Evolutionary conservation across 2,329 filamentous ascomycete genomes (phyloP).

Genomic region (Gremmenia infestans): DNA sequence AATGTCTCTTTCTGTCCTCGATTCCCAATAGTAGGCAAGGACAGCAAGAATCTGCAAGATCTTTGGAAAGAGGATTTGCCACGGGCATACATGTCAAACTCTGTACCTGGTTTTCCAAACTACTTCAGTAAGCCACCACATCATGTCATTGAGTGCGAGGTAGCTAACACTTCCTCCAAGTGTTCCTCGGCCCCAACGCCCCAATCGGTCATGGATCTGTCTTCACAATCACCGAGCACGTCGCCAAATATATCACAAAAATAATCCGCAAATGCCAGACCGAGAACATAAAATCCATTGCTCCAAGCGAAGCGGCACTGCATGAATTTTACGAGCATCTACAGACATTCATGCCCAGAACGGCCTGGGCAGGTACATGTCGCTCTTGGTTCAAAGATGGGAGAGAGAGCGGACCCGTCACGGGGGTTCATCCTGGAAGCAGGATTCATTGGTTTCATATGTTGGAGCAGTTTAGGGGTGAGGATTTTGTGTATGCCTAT

Average conservation of each 20-base stretch:
- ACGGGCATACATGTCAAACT: conserved; percentile 32
- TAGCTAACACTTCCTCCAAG: neutral
- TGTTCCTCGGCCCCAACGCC: conserved; percentile 30
- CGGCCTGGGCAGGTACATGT: conserved; percentile 13
- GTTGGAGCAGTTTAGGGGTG: conserved; percentile 13
- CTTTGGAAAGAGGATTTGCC: conserved; percentile 26
- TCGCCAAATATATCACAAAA: conserved; percentile 44
- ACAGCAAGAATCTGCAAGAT: conserved; percentile 22
- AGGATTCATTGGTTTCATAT: conserved; percentile 18
- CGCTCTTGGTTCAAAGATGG: conserved; percentile 21
- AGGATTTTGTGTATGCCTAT: conserved; percentile 14
- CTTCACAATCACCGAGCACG: conserved; percentile 39
- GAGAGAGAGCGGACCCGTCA: conserved; percentile 7
- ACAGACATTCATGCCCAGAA: conserved; percentile 26
- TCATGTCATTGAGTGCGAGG: neutral
- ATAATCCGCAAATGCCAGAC: conserved; percentile 39
- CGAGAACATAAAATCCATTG: conserved; percentile 40
- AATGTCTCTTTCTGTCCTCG: conserved; percentile 25
- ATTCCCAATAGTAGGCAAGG: conserved; percentile 22
- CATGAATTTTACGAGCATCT: conserved; percentile 31
- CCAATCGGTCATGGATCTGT: conserved; percentile 30
- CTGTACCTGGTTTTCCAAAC: conserved; percentile 29
- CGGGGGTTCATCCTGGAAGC: conserved; percentile 11
- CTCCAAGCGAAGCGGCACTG: conserved; percentile 34
- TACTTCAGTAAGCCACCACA: conserved; percentile 17